A percentile compares a stretch with the other conserved stretches of the same genome.
Evolutionary conservation across 2,329 filamentous ascomycete genomes (phyloP).

Genomic region (Piedraia hortae): DNA sequence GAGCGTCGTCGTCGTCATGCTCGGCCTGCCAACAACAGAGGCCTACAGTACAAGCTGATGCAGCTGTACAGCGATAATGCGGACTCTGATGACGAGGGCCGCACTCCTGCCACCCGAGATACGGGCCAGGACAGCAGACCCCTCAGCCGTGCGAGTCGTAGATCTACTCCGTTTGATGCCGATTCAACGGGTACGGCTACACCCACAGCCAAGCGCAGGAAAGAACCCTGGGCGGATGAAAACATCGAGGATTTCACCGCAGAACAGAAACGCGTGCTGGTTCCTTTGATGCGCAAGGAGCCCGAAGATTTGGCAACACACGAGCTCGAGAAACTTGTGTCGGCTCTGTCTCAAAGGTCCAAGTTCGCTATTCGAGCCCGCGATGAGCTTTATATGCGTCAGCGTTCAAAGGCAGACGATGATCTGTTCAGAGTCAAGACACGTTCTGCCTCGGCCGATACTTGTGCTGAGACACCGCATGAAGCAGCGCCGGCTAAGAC

Average conservation of each 20-base stretch:
- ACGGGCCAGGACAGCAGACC: conserved; percentile 64
- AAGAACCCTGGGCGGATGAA: conserved; percentile 20
- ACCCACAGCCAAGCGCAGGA: conserved; percentile 19
- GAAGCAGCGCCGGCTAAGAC: conserved; percentile 29
- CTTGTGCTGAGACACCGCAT: conserved; percentile 12
- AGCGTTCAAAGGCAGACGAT: conserved; percentile 63
- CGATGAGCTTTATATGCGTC: conserved; percentile 40
- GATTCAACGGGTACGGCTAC: conserved; percentile 17
- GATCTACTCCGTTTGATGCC: conserved; percentile 24
- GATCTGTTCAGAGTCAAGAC: conserved; percentile 43
- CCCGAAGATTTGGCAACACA: conserved; percentile 43
- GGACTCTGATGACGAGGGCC: conserved; percentile 47
- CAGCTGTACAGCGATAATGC: conserved; percentile 41
- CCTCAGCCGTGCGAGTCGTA: conserved; percentile 38
- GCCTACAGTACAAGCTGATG: conserved; percentile 54
- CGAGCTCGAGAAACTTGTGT: conserved; percentile 27
- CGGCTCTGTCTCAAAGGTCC: conserved; percentile 26
- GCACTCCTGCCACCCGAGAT: conserved; percentile 38
- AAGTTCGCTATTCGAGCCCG: conserved; percentile 49
- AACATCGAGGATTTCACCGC: conserved; percentile 22
- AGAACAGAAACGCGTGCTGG: conserved; percentile 19
- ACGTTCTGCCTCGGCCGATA: conserved; percentile 6
- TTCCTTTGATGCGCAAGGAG: conserved; percentile 26
- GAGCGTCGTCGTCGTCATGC: conserved; percentile 32
- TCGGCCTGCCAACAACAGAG: conserved; percentile 36